Evolutionary conservation across 257 asterid genomes (phyloP).

Genomic region (Ligustrum vulgare): DNA sequence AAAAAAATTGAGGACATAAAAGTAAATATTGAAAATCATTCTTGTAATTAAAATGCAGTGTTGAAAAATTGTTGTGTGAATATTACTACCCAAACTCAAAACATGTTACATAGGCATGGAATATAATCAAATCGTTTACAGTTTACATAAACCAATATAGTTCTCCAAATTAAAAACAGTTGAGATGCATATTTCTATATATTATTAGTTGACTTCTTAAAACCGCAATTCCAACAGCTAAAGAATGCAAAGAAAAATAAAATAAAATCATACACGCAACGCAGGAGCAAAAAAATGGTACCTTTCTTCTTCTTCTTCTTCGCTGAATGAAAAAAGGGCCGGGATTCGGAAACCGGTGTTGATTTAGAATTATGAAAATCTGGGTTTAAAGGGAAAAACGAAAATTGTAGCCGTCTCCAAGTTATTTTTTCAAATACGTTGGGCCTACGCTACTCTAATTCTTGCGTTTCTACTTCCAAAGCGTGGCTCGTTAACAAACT

Average conservation of each 20-base stretch:
- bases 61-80: too few species aligned
- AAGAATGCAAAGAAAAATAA: neutral
- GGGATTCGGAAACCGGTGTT: neutral
- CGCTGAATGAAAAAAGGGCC: neutral
- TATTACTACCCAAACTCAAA: neutral
- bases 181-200: neutral
- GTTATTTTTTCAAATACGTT: too few species aligned
- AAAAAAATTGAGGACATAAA: too few species aligned
- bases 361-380: neutral
- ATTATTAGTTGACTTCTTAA: neutral
- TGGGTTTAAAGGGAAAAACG: neutral
- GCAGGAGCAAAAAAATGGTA: neutral
- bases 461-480: neutral
- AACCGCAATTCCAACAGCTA: neutral
- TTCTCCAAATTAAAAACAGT: neutral
- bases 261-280: neutral
- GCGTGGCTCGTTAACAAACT: conserved; percentile 3
- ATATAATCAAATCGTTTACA: neutral
- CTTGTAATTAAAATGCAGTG: too few species aligned
- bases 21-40: too few species aligned
- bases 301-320: neutral
- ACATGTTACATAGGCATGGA: neutral
- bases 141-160: neutral
- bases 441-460: neutral
- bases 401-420: too few species aligned